A percentile compares a stretch with the other conserved stretches of the same genome.
phyloP scores from a whole-genome alignment of 495 filamentous ascomycete genomes.

The Aspergillus heteromorphus region DNA sequence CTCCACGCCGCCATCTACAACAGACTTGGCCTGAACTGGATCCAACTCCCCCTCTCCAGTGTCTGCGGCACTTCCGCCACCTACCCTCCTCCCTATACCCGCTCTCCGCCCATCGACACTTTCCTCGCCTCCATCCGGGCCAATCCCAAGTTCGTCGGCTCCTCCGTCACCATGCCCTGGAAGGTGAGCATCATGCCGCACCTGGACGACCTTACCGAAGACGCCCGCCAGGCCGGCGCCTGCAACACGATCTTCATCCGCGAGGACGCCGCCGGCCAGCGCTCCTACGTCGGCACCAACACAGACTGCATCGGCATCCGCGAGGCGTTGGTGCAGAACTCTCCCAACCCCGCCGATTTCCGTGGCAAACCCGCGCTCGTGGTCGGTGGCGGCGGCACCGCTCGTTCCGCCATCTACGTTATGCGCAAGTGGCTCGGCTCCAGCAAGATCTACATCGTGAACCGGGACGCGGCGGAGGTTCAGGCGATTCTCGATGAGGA shows the following conservation, averaged over 20 bases:
- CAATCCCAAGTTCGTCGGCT: slow-evolving; percentile 53
- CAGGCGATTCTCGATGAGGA: slow-evolving; percentile 54
- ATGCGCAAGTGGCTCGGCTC: slow-evolving; percentile 59
- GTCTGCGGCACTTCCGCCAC: slow-evolving; percentile 29
- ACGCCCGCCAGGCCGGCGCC: slow-evolving; percentile 62
- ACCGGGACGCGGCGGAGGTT: slow-evolving; percentile 59
- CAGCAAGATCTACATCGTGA: slow-evolving; percentile 65
- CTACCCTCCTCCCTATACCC: slow-evolving; percentile 35
- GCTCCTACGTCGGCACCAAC: slow-evolving; percentile 61
- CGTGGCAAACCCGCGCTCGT: slow-evolving; percentile 54
- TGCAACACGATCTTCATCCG: slow-evolving; percentile 69
- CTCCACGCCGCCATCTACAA: slow-evolving; percentile 63
- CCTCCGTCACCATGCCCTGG: slow-evolving; percentile 70
- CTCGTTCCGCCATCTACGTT: slow-evolving; percentile 65
- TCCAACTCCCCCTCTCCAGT: slow-evolving; percentile 48
- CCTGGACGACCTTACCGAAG: slow-evolving; percentile 62
- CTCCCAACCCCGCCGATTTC: slow-evolving; percentile 36
- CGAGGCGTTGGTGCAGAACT: slow-evolving; percentile 60
- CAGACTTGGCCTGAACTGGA: slow-evolving; percentile 53
- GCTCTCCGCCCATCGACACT: slow-evolving; percentile 38
- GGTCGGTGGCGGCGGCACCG: slow-evolving; percentile 63
- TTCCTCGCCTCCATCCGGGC: slow-evolving; percentile 45
- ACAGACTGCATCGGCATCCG: slow-evolving; percentile 71
- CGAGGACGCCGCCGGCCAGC: slow-evolving; percentile 26
- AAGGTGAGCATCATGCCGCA: slow-evolving; percentile 65